These are phyloP conservation scores for Xylaria arbuscula DNA, from an alignment of 2,329 filamentous ascomycete species.

Conservation along the genomic window DNA sequence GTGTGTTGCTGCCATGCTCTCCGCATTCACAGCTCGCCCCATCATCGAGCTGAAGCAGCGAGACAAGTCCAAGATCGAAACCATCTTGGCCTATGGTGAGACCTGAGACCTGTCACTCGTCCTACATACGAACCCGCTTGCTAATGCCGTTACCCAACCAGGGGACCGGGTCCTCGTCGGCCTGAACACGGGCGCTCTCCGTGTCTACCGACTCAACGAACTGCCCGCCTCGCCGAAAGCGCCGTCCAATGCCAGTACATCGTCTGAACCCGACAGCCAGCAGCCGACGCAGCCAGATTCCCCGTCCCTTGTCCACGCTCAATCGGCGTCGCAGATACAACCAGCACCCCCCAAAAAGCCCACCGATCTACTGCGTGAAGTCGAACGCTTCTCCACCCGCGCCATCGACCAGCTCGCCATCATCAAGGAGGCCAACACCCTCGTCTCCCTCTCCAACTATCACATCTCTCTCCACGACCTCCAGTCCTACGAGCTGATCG, in stretches of 20 bases:
- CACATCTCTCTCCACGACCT: conserved; percentile 91
- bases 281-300: conserved; percentile 15
- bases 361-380: conserved; percentile 87
- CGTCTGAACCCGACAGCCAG: conserved; percentile 32
- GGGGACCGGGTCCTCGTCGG: conserved; percentile 93
- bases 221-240: conserved; percentile 50
- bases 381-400: conserved; percentile 92
- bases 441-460: conserved; percentile 91
- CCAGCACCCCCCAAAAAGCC: conserved; percentile 58
- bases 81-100: conserved; percentile 87
- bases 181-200: conserved; percentile 86
- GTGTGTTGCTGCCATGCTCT: conserved; percentile 75
- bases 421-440: conserved; percentile 92
- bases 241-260: conserved; percentile 52
- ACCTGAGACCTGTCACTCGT: neutral
- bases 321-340: conserved; percentile 28
- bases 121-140: neutral
- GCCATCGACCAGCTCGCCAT: conserved; percentile 93
- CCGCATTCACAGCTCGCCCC: conserved; percentile 94
- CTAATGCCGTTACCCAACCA: conserved; percentile 49
- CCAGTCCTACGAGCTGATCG: conserved; percentile 82
- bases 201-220: conserved; percentile 92
- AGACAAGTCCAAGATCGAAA: conserved; percentile 98
- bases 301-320: conserved; percentile 14
- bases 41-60: conserved; percentile 96